Percentiles rank a stretch among this genome's conserved stretches.
These are phyloP conservation scores for Pouteria campechiana DNA, from an alignment of 179 eudicot species.

Conservation along the genomic window DNA sequence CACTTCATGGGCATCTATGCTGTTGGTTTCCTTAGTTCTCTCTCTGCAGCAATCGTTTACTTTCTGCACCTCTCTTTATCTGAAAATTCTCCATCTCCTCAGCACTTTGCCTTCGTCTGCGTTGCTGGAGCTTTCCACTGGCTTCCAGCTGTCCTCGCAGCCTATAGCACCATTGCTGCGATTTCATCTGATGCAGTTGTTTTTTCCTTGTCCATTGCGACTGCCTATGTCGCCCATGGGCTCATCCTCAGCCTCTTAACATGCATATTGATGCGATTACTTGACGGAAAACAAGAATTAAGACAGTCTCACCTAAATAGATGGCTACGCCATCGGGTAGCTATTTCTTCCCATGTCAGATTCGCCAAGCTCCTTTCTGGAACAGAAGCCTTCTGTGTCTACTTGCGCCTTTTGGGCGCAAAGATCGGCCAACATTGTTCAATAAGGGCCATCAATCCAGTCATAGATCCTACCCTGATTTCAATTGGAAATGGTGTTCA, in stretches of 20 bases:
- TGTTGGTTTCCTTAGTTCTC: constrained; percentile 31
- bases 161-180: constrained; percentile 15
- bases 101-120: constrained; percentile 29
- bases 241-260: constrained; percentile 28
- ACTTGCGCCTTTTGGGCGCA: constrained; percentile 35
- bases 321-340: constrained; percentile 34
- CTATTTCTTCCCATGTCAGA: constrained; percentile 28
- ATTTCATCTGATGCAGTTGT: constrained; percentile 10
- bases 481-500: constrained; percentile 37
- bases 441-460: constrained; percentile 43
- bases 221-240: constrained; percentile 36
- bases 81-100: constrained; percentile 13
- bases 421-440: constrained; percentile 43
- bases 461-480: constrained; percentile 20
- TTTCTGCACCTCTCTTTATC: constrained; percentile 14
- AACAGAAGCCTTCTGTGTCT: constrained; percentile 51
- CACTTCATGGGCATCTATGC: constrained; percentile 34
- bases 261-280: constrained; percentile 6
- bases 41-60: constrained; percentile 32
- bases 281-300: constrained; percentile 8
- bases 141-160: constrained; percentile 30
- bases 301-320: constrained; percentile 7
- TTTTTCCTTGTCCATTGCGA: constrained; percentile 27
- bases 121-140: constrained; percentile 46
- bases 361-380: constrained; percentile 50